phyloP scores from a whole-genome alignment of 768 basidiomycete species.

The Tephrocybe sp. region DNA sequence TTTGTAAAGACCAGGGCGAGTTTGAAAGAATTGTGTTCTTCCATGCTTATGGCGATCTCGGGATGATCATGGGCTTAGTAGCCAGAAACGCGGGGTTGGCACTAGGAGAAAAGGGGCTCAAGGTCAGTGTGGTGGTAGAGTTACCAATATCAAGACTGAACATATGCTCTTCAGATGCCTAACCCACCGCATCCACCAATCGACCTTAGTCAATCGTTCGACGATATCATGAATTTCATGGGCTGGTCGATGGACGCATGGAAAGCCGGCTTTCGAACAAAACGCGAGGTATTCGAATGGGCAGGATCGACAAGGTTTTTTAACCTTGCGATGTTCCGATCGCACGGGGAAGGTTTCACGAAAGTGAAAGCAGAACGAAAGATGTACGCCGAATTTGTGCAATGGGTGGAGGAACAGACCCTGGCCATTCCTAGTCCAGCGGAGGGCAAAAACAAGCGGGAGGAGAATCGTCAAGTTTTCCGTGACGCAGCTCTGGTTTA shows the following conservation, averaged over 20 bases:
- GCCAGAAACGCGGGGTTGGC: slow-evolving; percentile 50
- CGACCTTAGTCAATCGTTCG: slow-evolving; percentile 44
- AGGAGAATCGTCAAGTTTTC: slow-evolving; percentile 19
- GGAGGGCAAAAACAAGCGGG: slow-evolving; percentile 11
- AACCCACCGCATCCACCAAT: slow-evolving; percentile 46
- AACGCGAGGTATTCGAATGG: slow-evolving; percentile 61
- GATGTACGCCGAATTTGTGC: slow-evolving; percentile 63
- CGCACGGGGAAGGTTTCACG: slow-evolving; percentile 34
- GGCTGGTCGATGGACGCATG: slow-evolving; percentile 56
- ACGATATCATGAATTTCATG: slow-evolving; percentile 54
- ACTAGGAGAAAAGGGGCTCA: slow-evolving; percentile 56
- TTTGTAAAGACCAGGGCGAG: slow-evolving; percentile 50
- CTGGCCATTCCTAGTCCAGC: neutral
- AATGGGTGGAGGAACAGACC: slow-evolving; percentile 40
- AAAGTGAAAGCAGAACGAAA: slow-evolving; percentile 49
- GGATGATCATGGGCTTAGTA: slow-evolving; percentile 65
- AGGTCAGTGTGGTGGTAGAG: slow-evolving; percentile 29
- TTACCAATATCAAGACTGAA: neutral
- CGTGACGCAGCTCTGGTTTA: slow-evolving; percentile 47
- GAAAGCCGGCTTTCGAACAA: slow-evolving; percentile 53
- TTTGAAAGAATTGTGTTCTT: slow-evolving; percentile 54
- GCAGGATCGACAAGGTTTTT: slow-evolving; percentile 54
- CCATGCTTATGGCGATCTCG: slow-evolving; percentile 69
- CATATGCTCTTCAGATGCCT: slow-evolving; percentile 27
- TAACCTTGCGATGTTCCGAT: slow-evolving; percentile 37